Evolutionary conservation across 179 eudicot genomes (phyloP), one percentile per base, ranked within the genome.

Genomic region (Beta lomatogona): DNA sequence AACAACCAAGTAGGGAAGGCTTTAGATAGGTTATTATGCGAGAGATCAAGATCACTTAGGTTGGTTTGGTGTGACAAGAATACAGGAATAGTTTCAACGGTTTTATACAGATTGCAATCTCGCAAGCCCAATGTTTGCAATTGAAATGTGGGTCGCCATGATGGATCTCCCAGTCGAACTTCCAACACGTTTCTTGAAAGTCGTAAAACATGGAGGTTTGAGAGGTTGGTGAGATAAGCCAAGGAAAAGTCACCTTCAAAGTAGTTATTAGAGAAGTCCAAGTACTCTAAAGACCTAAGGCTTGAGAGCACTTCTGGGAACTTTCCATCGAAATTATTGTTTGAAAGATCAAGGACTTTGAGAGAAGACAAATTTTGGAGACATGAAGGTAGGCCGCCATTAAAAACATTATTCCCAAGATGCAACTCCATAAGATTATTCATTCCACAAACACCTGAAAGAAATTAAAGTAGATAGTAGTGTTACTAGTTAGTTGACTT

Each of bases 61-160:
- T 58, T 75, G 53, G 66, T 15, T 75, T 75, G 78, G 25, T 74
- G 53, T 45, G 63, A 31, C 52, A 36, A 41, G 36, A 75, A 75
- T 15, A 1, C 6, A 3, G 52, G 31, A 15, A 75, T 6, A 41
- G 22, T 19, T 75, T n/a, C 15, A 5, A 5, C 10, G 12, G 63
- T 46, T 44, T 57, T 36, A 36, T 36, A 58, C 3, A 75, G 67
- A 31, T 36, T 75, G 21, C 78, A 75, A 57, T 22, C 53, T 9
- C 28, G 15, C 21, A 75, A 75, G 18, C 67, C 78, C 45, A 75
- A 44, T 2, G 22, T 21, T 70, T 9, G 82, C 31, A 19, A 44
- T 31, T 79, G 82, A 61, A 79, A 79, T 48, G 53, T 71, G 54
- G 82, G 66, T 13, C 4, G 64, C 77, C 77, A 73, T 61, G 64